Evolutionary conservation across 1,284 basidiomycete species (phyloP), one percentile per base, ranked within the genome.

Genomic region (Trichosporon sp.): DNA sequence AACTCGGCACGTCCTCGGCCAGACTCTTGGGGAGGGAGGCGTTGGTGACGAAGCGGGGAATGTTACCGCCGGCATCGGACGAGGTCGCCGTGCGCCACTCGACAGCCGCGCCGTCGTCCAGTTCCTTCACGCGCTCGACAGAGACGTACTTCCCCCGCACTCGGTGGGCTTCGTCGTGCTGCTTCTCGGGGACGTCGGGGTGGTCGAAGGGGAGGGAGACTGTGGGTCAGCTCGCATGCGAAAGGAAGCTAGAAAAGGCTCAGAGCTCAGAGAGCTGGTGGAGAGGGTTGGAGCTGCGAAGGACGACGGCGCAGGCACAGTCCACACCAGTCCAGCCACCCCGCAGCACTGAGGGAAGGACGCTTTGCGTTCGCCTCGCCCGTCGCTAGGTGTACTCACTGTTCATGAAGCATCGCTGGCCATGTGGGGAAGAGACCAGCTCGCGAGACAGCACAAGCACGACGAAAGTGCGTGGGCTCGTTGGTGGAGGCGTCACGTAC

Each of bases 81-180:
- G 78, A 79, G 67, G 82, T 83, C 2, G 80, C 79, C 83, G 83
- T 84, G 46, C 78, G 74, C 83, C 83, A 84, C 68, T 83, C 80
- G 11, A 82, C 81, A 21, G 71, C 54, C 1, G 38, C 67, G 1
- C 81, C 81, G 19, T 65, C 71, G 4, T 77, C 71, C 32, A 68
- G 51, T 74, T 84, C 83, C 14, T 65, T 59, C 1, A 84, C 82
- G 19, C 76, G 72, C 70, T 84, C 83, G 16, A 83, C 83, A 2
- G 77, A 79, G 12, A 82, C 80, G 70, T 84, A 84, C 68, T 74
- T 76, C n/a, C 81, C 83, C 40, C 83, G 71, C 3, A 82, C 82
- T n/a, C 81, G 73, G 3, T 59, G 37, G 66, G 78, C 79, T 63
- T 84, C 83, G 0, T 56, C 70, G n/a, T 79, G 80, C 40, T 71